Base-by-base conservation (phyloP, 768 basidiomycete genomes). In the Boletus fagicola region DNA sequence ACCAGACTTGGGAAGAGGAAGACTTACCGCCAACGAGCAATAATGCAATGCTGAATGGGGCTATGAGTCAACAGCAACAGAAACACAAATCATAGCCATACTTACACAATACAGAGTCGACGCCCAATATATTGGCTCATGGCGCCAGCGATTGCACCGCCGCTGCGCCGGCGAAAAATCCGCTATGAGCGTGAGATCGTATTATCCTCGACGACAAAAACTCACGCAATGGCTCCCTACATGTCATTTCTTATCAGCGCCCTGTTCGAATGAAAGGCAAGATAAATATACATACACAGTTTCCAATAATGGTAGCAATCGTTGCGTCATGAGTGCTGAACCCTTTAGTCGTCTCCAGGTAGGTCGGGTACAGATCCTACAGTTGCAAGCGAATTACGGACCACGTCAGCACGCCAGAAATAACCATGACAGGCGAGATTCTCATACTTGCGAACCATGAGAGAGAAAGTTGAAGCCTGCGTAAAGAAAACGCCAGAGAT, bases 221-320 rank as follows among this genome's bases (percentile, higher is more conserved):
- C 77, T 68, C 59, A 80, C 76, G 72, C 73, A 53, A 81, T 74
- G 4, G 80, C 78, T 53, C 80, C 79, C 77, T 77, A 43, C n/a
- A n/a, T n/a, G n/a, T 40, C 35, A 35, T 42, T 42, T 39, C 16
- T 42, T 5, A 49, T 61, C 35, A 62, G 43, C 43, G 26, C n/a
- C 0, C 7, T 6, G 43, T 48, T 48, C 8, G 4, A 40, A 42
- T 53, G 26, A 20, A 12, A 49, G 43, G 2, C 4, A 35, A 45
- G 26, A 57, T 31, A 28, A 54, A 50, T 24, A 59, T 6, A 74
- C 76, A 43, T 68, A 79, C 86, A 63, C 83, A 86, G 64, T 86
- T 88, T 39, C 88, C 87, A 61, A 94, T 91, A 62, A 94, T 93
- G 22, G 91, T 93, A 0, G 90, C 88, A 33, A 84, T 77, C 4